A percentile compares a stretch with the other conserved stretches of the same genome.
Evolutionary conservation across 345 rosid species (phyloP).

Genomic region (Capsella bursapastoris): DNA sequence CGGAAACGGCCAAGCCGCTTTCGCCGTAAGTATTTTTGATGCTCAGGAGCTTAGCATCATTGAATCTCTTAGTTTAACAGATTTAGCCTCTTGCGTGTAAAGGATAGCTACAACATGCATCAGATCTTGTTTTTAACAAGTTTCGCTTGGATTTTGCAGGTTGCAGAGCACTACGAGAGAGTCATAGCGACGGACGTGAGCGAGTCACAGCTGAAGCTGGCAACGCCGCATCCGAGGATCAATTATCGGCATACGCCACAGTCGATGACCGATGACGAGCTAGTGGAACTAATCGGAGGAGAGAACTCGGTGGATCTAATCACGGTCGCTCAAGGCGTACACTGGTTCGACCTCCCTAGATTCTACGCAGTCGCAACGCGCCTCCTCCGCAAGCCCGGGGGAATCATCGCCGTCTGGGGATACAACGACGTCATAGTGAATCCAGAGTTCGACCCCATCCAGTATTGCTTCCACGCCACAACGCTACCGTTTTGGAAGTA

Average conservation of each 20-base stretch:
- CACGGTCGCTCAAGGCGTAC: conserved; percentile 65
- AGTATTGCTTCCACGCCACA: conserved; percentile 51
- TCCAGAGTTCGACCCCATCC: conserved; percentile 55
- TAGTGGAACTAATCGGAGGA: conserved; percentile 44
- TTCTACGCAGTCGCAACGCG: conserved; percentile 60
- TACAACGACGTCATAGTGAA: conserved; percentile 56
- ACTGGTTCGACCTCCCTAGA: conserved; percentile 69
- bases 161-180: conserved; percentile 44
- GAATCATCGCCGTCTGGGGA: conserved; percentile 64
- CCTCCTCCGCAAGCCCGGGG: conserved; percentile 60
- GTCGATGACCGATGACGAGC: conserved; percentile 44
- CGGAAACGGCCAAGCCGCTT: conserved; percentile 76
- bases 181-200: conserved; percentile 45
- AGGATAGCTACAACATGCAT: conserved; percentile 1
- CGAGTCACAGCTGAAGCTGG: conserved; percentile 44
- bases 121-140: conserved; percentile 17
- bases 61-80: conserved; percentile 5
- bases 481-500: conserved; percentile 58
- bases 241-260: conserved; percentile 34
- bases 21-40: conserved; percentile 47
- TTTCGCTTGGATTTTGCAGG: conserved; percentile 23
- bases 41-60: conserved; percentile 2
- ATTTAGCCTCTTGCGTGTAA: background rate
- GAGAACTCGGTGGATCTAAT: conserved; percentile 50
- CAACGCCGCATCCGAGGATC: conserved; percentile 40